Evolutionary conservation across 176 grass and related monocot genomes (phyloP).

Genomic region (Rhynchospora breviuscula): DNA sequence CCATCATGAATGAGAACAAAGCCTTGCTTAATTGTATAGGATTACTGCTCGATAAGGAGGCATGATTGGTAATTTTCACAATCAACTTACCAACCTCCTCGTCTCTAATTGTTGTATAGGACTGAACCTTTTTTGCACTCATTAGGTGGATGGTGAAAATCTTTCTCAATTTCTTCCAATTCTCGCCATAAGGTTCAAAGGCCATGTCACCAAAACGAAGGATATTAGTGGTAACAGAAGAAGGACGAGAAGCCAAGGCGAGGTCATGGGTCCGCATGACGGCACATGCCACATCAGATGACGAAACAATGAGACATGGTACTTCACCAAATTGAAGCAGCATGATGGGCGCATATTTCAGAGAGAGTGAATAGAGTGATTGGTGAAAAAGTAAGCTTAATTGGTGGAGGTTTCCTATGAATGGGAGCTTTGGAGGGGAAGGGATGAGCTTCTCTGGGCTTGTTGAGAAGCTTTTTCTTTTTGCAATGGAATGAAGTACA

Average conservation of each 20-base stretch:
- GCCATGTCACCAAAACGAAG: not conserved
- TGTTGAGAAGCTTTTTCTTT: not conserved
- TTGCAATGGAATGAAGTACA: not conserved
- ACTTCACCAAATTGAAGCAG: conserved; percentile 1
- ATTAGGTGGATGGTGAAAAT: conserved; percentile 18
- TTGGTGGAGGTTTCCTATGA: conserved; percentile 30
- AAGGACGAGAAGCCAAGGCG: conserved; percentile 17
- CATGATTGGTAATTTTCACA: not conserved
- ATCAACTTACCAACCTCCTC: conserved; percentile 21
- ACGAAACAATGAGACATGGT: conserved; percentile 25
- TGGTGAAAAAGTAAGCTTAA: conserved; percentile 16
- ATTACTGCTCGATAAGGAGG: not conserved
- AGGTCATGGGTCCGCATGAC: conserved; percentile 27
- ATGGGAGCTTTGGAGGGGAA: conserved; percentile 24
- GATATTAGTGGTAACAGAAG: not conserved
- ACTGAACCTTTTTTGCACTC: not conserved
- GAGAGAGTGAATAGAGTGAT: conserved; percentile 13
- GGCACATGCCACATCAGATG: conserved; percentile 15
- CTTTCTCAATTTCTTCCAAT: conserved; percentile 23
- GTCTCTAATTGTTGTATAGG: not conserved
- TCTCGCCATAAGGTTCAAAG: conserved; percentile 13
- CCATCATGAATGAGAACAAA: not conserved
- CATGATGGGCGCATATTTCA: conserved; percentile 25
- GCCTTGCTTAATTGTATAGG: not conserved
- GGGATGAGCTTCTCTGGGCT: conserved; percentile 1